Conservation (phyloP, 768 basidiomycete species). For the Solioccasus polychromus region DNA sequence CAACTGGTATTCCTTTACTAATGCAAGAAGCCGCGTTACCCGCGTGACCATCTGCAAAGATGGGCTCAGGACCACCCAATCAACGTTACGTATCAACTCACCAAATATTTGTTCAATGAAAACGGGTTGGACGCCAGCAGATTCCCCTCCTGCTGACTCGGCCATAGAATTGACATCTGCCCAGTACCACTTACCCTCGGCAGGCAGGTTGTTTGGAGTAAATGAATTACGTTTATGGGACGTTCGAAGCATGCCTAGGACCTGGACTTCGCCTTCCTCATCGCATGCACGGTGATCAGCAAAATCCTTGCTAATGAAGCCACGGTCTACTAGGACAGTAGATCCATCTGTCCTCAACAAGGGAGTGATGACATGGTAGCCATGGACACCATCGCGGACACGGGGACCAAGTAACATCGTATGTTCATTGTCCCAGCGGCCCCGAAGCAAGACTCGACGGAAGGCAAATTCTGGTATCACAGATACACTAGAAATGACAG, state of each 20-base stretch:
- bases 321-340: constrained; percentile 88
- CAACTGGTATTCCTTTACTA: constrained; percentile 77
- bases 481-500: constrained; percentile 45
- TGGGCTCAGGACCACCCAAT: neutral
- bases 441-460: constrained; percentile 77
- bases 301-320: constrained; percentile 71
- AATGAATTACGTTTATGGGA: constrained; percentile 73
- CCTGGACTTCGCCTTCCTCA: constrained; percentile 59
- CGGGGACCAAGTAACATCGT: constrained; percentile 82
- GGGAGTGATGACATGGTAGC: constrained; percentile 87
- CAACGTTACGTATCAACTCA: constrained; percentile 34
- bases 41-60: constrained; percentile 71
- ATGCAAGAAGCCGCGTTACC: constrained; percentile 64
- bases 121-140: constrained; percentile 77
- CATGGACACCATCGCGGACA: constrained; percentile 84
- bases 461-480: constrained; percentile 87
- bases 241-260: constrained; percentile 85
- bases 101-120: constrained; percentile 91
- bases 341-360: constrained; percentile 75
- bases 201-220: constrained; percentile 85
- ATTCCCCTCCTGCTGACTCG: constrained; percentile 68
- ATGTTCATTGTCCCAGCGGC: constrained; percentile 75
- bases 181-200: constrained; percentile 89
- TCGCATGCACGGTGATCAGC: constrained; percentile 36
- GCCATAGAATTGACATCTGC: constrained; percentile 81